Percentiles rank a stretch among this genome's conserved stretches.
These are phyloP conservation scores for Penicillium carneum DNA, from an alignment of 2,329 filamentous ascomycete species.

Conservation along the genomic window DNA sequence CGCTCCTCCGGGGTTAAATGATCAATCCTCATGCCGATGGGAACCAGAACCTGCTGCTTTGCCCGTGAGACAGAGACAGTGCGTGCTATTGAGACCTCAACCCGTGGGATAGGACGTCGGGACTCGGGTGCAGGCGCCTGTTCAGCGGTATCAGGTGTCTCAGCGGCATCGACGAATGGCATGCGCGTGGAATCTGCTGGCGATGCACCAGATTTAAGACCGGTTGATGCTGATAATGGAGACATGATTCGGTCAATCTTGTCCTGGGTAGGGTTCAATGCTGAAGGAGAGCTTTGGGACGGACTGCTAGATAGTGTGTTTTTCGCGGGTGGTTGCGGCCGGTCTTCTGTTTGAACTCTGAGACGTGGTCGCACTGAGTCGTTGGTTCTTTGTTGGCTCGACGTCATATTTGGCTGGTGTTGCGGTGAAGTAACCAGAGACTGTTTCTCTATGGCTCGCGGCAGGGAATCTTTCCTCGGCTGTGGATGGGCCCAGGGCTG, in stretches of 20 bases:
- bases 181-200: constrained; percentile 29
- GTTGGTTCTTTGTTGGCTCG: neutral
- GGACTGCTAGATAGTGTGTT: constrained; percentile 17
- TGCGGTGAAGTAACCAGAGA: neutral
- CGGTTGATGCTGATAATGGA: constrained; percentile 18
- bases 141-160: constrained; percentile 22
- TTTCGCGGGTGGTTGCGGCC: constrained; percentile 24
- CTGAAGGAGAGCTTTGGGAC: constrained; percentile 28
- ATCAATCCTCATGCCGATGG: constrained; percentile 39
- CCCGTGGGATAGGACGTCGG: neutral
- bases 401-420: neutral
- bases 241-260: constrained; percentile 29
- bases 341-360: constrained; percentile 6
- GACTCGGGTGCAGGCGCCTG: constrained; percentile 19
- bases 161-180: constrained; percentile 27
- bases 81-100: constrained; percentile 50
- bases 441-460: neutral
- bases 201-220: constrained; percentile 21
- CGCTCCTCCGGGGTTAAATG: constrained; percentile 41
- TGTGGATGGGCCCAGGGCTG: constrained; percentile 6
- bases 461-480: constrained; percentile 4
- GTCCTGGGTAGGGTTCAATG: constrained; percentile 21
- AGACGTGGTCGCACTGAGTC: neutral
- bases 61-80: constrained; percentile 49
- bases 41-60: constrained; percentile 49